Evolutionary conservation across 805 yeast genomes (phyloP).

Genomic region (Candida fluviatilis): DNA sequence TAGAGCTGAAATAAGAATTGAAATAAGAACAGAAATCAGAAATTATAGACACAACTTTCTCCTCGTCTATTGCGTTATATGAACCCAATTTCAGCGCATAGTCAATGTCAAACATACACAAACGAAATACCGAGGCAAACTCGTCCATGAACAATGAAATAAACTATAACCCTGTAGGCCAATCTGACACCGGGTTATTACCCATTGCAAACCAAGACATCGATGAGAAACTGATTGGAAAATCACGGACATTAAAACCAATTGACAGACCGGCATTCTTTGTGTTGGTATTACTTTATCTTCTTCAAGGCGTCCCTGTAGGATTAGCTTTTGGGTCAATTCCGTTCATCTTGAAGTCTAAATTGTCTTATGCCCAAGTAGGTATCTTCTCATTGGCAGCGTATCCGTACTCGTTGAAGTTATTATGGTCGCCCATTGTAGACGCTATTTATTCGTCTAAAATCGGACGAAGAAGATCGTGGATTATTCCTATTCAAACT

Average conservation of each 20-base stretch:
- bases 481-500: slow-evolving; percentile 92
- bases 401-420: slow-evolving; percentile 89
- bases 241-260: slow-evolving; percentile 4
- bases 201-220: slow-evolving; percentile 22
- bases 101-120: slow-evolving; percentile 62
- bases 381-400: slow-evolving; percentile 90
- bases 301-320: slow-evolving; percentile 94
- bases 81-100: neutral
- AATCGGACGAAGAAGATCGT: slow-evolving; percentile 80
- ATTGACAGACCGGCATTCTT: slow-evolving; percentile 71
- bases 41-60: no score
- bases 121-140: slow-evolving; percentile 5
- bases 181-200: slow-evolving; percentile 33
- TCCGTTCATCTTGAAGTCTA: slow-evolving; percentile 83
- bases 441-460: slow-evolving; percentile 71
- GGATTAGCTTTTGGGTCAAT: slow-evolving; percentile 94
- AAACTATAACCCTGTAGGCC: slow-evolving; percentile 21
- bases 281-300: slow-evolving; percentile 67
- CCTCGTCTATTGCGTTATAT: no score
- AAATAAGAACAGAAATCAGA: no score
- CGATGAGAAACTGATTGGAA: slow-evolving; percentile 4
- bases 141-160: slow-evolving; percentile 11
- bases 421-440: slow-evolving; percentile 94
- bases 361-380: slow-evolving; percentile 80
- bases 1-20: no score